Percentiles rank a stretch among this genome's conserved stretches.
Conservation (phyloP, 257 asterid genomes). For the Solanum piurae region DNA sequence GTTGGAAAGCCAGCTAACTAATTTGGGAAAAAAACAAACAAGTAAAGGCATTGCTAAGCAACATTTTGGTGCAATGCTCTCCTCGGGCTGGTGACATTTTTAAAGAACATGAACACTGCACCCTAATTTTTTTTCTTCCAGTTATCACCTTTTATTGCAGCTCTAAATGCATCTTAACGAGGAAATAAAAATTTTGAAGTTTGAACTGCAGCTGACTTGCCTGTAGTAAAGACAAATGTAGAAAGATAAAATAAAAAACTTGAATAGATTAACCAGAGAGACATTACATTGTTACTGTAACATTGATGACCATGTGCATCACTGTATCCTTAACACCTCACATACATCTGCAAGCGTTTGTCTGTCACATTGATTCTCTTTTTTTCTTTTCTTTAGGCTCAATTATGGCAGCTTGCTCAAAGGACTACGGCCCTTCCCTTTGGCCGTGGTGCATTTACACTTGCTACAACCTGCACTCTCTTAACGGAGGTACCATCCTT, state of each 20-base stretch:
- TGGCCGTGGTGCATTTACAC: slow-evolving; percentile 98
- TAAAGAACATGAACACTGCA: not conserved
- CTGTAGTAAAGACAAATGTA: not conserved
- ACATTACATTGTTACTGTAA: not conserved
- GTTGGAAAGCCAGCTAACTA: not conserved
- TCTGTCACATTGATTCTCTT: not conserved
- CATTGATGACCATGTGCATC: not conserved
- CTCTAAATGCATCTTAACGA: not conserved
- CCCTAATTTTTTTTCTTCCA: not conserved
- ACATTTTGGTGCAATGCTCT: not conserved
- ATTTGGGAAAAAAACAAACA: not conserved
- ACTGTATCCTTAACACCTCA: not conserved
- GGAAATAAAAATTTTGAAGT: not conserved
- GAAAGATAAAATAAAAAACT: not conserved
- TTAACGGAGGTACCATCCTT: slow-evolving; percentile 70
- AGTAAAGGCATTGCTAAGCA: not conserved
- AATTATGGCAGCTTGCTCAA: slow-evolving; percentile 98
- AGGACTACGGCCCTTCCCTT: slow-evolving; percentile 95
- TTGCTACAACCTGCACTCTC: slow-evolving; percentile 86
- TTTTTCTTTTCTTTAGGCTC: slow-evolving; percentile 41
- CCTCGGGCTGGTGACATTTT: not conserved
- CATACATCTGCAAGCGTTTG: not conserved
- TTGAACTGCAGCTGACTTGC: not conserved
- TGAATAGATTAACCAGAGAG: not conserved
- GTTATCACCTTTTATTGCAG: not conserved